Conservation (phyloP, 2,329 filamentous ascomycete species). For the Diaporthe ampelina region DNA sequence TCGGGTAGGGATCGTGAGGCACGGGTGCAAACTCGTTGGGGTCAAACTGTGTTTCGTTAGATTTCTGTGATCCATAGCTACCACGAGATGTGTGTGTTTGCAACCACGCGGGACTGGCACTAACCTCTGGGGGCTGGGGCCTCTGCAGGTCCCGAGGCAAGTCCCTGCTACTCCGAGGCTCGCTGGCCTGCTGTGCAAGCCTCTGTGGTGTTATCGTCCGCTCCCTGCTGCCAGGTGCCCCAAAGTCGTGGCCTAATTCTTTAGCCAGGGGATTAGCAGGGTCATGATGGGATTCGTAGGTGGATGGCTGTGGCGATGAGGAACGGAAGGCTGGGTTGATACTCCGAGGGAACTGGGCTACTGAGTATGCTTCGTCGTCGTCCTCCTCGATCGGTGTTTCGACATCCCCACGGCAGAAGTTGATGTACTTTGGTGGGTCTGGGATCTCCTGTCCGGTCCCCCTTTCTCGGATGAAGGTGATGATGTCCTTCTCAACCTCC, state of each 20-base stretch:
- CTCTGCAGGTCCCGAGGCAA: slow-evolving; percentile 36
- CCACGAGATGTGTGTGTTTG: slow-evolving; percentile 38
- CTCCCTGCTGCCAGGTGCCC: slow-evolving; percentile 63
- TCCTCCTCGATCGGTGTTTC: slow-evolving; percentile 82
- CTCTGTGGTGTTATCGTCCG: slow-evolving; percentile 67
- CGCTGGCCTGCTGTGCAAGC: slow-evolving; percentile 43
- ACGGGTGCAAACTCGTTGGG: slow-evolving; percentile 75
- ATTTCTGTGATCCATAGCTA: slow-evolving; percentile 43
- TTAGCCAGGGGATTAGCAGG: slow-evolving; percentile 79
- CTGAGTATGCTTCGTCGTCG: slow-evolving; percentile 91
- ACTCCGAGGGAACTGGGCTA: slow-evolving; percentile 94
- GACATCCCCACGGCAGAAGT: slow-evolving; percentile 92
- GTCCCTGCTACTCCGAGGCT: slow-evolving; percentile 30
- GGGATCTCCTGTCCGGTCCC: slow-evolving; percentile 98
- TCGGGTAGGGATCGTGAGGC: slow-evolving; percentile 93
- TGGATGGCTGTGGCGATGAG: slow-evolving; percentile 96
- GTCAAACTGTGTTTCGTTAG: slow-evolving; percentile 58
- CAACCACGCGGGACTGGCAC: slow-evolving; percentile 36
- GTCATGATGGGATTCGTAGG: slow-evolving; percentile 92
- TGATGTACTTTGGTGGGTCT: slow-evolving; percentile 97
- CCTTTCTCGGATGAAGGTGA: slow-evolving; percentile 85
- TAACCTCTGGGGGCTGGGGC: slow-evolving; percentile 36
- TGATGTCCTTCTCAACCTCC: slow-evolving; percentile 96
- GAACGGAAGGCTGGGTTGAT: slow-evolving; percentile 96
- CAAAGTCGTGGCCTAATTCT: slow-evolving; percentile 73